Evolutionary conservation across 495 filamentous ascomycete species (phyloP).

Genomic region (Hypoxylon crocopeplum): DNA sequence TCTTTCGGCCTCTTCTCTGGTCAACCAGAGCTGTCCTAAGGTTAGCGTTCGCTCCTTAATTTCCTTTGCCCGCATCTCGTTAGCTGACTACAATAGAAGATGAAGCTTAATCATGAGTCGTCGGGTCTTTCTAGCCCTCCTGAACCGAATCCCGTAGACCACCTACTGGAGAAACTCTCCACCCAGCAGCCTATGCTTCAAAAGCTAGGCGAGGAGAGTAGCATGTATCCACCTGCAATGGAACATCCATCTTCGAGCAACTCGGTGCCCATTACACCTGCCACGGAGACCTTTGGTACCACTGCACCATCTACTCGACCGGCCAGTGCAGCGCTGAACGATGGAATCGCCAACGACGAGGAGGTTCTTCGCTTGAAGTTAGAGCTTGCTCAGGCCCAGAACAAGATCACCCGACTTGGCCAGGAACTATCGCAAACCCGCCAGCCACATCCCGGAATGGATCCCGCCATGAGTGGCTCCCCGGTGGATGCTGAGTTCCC

Average conservation of each 20-base stretch:
- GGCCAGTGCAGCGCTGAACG: conserved; percentile 51
- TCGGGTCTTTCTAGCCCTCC: conserved; percentile 38
- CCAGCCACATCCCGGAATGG: conserved; percentile 52
- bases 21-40: conserved; percentile 56
- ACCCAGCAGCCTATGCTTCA: conserved; percentile 67
- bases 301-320: conserved; percentile 54
- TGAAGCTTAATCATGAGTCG: conserved; percentile 55
- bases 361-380: conserved; percentile 64
- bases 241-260: conserved; percentile 57
- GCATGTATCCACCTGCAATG: conserved; percentile 40
- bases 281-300: conserved; percentile 58
- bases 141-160: conserved; percentile 59
- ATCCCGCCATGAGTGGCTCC: conserved; percentile 40
- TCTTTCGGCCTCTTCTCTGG: conserved; percentile 56
- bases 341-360: conserved; percentile 40
- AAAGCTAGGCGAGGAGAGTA: conserved; percentile 59
- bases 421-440: conserved; percentile 83
- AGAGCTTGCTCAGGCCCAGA: conserved; percentile 80
- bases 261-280: conserved; percentile 64
- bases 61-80: background rate
- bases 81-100: conserved; percentile 52
- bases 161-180: conserved; percentile 69
- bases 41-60: conserved; percentile 29
- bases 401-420: conserved; percentile 80
- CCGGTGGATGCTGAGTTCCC: conserved; percentile 42